Evolutionary conservation across 139 green algal genomes (phyloP).

Genomic region (Limnomonas spitsbergensis): DNA sequence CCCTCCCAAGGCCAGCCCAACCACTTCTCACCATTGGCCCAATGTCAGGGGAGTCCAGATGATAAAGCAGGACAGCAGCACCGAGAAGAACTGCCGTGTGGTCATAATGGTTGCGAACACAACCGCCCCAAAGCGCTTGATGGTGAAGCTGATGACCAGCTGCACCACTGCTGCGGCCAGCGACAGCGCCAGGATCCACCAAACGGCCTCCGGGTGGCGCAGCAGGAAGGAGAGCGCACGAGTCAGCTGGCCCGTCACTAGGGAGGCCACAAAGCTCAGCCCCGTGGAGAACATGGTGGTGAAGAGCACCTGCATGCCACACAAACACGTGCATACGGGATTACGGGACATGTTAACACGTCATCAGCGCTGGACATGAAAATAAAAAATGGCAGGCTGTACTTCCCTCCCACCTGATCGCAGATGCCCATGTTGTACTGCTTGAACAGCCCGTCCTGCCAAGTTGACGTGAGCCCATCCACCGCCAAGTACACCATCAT

Average conservation of each 20-base stretch:
- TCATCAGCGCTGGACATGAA: no score
- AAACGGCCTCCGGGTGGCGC: constrained; percentile 58
- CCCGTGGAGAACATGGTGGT: constrained; percentile 34
- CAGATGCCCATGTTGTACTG: constrained; percentile 83
- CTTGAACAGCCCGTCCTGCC: constrained; percentile 67
- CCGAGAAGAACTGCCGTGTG: constrained; percentile 85
- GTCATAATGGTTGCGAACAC: constrained; percentile 95
- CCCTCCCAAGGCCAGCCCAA: neutral
- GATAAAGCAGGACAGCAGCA: constrained; percentile 79
- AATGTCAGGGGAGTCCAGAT: constrained; percentile 71
- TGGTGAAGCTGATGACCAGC: constrained; percentile 84
- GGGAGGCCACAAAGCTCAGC: constrained; percentile 27
- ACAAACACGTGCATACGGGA: neutral
- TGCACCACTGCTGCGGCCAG: constrained; percentile 52
- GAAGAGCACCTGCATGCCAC: constrained; percentile 37
- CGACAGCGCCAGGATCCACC: constrained; percentile 64
- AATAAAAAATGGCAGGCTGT: no score
- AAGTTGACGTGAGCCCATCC: constrained; percentile 94
- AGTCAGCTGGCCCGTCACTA: constrained; percentile 55
- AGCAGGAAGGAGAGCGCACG: constrained; percentile 64
- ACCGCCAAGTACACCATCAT: constrained; percentile 90
- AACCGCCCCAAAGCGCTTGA: constrained; percentile 86
- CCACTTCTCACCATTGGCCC: constrained; percentile 59
- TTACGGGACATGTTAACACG: neutral
- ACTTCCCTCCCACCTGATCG: constrained; percentile 64